Percentiles rank a stretch among this genome's conserved stretches.
phyloP scores from a whole-genome alignment of 2,329 filamentous ascomycete genomes.

The Alternaria incomplexa region DNA sequence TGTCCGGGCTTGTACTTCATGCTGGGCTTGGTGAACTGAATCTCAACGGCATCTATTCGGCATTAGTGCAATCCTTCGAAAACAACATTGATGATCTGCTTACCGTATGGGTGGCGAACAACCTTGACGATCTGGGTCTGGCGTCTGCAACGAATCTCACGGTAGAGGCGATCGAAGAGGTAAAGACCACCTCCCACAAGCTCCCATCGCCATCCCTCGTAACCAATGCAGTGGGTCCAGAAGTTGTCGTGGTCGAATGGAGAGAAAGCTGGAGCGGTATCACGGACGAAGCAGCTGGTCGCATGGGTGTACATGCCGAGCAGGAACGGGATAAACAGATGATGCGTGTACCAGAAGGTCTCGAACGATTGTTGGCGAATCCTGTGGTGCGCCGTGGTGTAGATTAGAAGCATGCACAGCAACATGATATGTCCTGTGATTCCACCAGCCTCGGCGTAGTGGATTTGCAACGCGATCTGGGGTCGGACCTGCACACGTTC shows the following conservation, averaged over 20 bases:
- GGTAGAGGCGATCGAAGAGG: slow-evolving; percentile 84
- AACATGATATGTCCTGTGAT: slow-evolving; percentile 98
- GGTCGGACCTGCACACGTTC: slow-evolving; percentile 83
- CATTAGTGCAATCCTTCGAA: slow-evolving; percentile 34
- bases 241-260: slow-evolving; percentile 83
- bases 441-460: slow-evolving; percentile 86
- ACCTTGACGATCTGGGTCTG: slow-evolving; percentile 91
- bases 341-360: slow-evolving; percentile 99
- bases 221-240: slow-evolving; percentile 93
- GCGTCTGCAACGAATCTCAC: slow-evolving; percentile 83
- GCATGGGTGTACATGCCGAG: slow-evolving; percentile 95
- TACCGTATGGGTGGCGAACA: slow-evolving; percentile 92
- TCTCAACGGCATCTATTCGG: slow-evolving; percentile 82
- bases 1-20: slow-evolving; percentile 99
- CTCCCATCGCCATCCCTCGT: slow-evolving; percentile 97
- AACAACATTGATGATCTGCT: slow-evolving; percentile 37
- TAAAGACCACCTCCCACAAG: slow-evolving; percentile 85
- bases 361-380: slow-evolving; percentile 98
- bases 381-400: slow-evolving; percentile 89
- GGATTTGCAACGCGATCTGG: slow-evolving; percentile 83
- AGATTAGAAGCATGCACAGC: slow-evolving; percentile 98
- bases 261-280: slow-evolving; percentile 72
- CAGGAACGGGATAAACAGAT: slow-evolving; percentile 96
- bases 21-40: slow-evolving; percentile 94
- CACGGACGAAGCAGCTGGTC: slow-evolving; percentile 93